phyloP scores from a whole-genome alignment of 345 rosid genomes.

The Eutrema yunnanense region DNA sequence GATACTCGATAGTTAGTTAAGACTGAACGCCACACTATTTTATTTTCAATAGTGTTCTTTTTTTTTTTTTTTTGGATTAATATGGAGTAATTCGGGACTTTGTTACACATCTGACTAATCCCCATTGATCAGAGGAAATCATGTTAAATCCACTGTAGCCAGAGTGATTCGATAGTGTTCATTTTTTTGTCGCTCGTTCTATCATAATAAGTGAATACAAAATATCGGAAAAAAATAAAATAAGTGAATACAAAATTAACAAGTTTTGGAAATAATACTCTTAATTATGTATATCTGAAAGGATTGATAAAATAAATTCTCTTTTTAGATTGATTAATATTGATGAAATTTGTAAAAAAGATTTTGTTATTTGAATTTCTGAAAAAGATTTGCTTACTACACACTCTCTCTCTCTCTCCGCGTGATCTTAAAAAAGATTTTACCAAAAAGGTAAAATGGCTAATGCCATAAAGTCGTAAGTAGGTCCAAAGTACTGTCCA shows the following conservation, averaged over 20 bases:
- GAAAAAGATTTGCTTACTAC: background rate
- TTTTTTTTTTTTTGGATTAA: too few species aligned
- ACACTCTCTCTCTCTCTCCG: background rate
- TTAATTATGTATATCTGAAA: background rate
- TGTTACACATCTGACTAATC: too few species aligned
- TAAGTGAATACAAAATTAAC: background rate
- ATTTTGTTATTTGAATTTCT: background rate
- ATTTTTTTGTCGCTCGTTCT: background rate
- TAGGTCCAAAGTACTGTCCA: conserved; percentile 19
- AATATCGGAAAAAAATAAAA: background rate
- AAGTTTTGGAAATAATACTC: background rate
- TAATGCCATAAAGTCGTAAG: conserved; percentile 23
- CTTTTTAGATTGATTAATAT: background rate
- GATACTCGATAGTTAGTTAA: conserved; percentile 14
- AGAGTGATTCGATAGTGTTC: background rate
- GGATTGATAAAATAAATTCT: background rate
- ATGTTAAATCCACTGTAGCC: too few species aligned
- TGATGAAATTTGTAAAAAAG: background rate
- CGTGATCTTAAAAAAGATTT: conserved; percentile 1
- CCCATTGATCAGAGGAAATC: too few species aligned
- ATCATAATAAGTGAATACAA: background rate
- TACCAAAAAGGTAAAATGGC: background rate
- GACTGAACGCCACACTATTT: background rate
- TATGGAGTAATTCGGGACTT: too few species aligned
- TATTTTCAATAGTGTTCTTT: background rate